Percentiles rank a stretch among this genome's conserved stretches.
phyloP scores from a whole-genome alignment of 257 asterid species.

The Cinchona pubescens region DNA sequence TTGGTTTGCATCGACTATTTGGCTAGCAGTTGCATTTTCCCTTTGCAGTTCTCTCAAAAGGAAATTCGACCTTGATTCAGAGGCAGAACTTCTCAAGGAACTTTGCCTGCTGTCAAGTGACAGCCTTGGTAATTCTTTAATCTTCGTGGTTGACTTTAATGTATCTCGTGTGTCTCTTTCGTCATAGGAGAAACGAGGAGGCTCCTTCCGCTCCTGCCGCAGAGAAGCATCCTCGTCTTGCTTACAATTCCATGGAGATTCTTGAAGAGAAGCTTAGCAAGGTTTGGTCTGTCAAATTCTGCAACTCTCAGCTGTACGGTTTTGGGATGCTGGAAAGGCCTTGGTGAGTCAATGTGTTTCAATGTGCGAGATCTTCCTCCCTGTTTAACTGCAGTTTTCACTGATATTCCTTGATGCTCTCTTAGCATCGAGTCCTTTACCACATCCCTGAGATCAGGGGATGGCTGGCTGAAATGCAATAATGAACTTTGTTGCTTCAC shows the following conservation, averaged over 20 bases:
- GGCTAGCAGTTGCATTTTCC: constrained; percentile 33
- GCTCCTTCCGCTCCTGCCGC: constrained; percentile 33
- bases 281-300: constrained; percentile 31
- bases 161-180: constrained; percentile 66
- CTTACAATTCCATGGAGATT: constrained; percentile 33
- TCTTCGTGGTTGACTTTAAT: constrained; percentile 44
- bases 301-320: constrained; percentile 34
- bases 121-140: constrained; percentile 72
- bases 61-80: constrained; percentile 50
- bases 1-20: constrained; percentile 22
- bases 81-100: constrained; percentile 44
- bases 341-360: constrained; percentile 90
- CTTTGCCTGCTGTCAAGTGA: constrained; percentile 85
- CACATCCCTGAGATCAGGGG: constrained; percentile 59
- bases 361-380: constrained; percentile 50
- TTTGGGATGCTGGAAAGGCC: constrained; percentile 61
- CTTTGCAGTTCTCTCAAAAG: constrained; percentile 35
- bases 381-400: constrained; percentile 46
- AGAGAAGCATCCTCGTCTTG: constrained; percentile 32
- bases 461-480: constrained; percentile 25
- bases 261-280: constrained; percentile 37
- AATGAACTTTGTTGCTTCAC: constrained; percentile 32
- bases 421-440: constrained; percentile 82
- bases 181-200: constrained; percentile 80
- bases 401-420: constrained; percentile 59